These are phyloP conservation scores for Eucalyptus virginea DNA, from an alignment of 345 rosid genomes.

Conservation along the genomic window DNA sequence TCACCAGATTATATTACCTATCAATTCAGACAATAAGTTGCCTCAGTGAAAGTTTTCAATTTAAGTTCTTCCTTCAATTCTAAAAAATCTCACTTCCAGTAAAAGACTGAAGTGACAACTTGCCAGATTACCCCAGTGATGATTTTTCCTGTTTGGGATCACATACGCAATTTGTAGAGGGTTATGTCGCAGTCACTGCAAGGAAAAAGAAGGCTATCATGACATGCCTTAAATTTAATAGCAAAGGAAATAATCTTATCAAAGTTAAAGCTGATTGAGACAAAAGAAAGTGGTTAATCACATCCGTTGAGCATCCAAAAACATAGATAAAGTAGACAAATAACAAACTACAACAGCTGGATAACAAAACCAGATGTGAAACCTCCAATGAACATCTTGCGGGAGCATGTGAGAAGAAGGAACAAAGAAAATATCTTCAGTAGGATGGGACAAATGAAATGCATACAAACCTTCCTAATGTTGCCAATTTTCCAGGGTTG, in stretches of 20 bases:
- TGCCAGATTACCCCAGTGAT: constrained; percentile 53
- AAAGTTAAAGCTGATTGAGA: background rate
- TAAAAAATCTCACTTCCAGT: background rate
- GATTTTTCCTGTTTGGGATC: constrained; percentile 64
- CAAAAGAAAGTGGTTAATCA: background rate
- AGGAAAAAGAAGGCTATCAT: background rate
- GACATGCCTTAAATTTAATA: background rate
- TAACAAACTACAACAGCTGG: background rate
- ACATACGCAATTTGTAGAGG: constrained; percentile 71
- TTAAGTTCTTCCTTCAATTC: background rate
- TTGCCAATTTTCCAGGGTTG: constrained; percentile 81
- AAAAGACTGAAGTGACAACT: background rate
- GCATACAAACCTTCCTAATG: constrained; percentile 55
- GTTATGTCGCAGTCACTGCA: constrained; percentile 66
- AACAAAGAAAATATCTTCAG: background rate
- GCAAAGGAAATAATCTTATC: background rate
- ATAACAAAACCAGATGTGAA: background rate
- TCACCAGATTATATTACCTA: background rate
- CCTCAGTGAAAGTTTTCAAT: background rate
- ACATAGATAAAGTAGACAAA: background rate
- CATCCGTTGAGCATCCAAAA: background rate
- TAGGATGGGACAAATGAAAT: background rate
- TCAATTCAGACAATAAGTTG: background rate
- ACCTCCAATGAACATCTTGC: background rate
- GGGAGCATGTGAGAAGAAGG: background rate